Evolutionary conservation across 768 basidiomycete species (phyloP), one percentile per base, ranked within the genome.

Genomic region (Nidula microcarpa): DNA sequence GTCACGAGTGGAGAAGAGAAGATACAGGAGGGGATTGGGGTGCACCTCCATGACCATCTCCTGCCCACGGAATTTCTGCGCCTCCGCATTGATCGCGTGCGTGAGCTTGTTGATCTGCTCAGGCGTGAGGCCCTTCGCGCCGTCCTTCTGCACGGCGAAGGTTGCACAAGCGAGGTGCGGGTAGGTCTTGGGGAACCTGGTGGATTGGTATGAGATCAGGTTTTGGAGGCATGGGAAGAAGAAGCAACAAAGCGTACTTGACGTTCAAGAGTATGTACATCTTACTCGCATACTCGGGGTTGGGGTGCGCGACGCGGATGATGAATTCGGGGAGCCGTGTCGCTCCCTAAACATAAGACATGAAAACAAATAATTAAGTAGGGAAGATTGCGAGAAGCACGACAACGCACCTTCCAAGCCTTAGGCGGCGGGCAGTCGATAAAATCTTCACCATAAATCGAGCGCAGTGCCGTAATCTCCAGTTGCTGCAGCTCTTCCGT

Each of bases 391-490:
- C 23, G 23, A 11, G 47, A 34, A 50, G 32, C 44, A n/a, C 14
- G 2, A 35, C 46, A 7, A 66, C 70, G 9, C 37, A 89, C 90
- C 79, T 91, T 92, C 91, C 91, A 94, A 49, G 81, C 91, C 62
- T 82, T 90, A 33, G 87, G 86, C 13, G 89, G 84, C 17, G 85
- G 86, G 51, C 78, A 79, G 61, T 87, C 80, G 23, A 84, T 76
- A 62, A 90, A 92, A 62, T 92, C 85, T 56, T 87, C 80, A 59
- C 77, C 86, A 71, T 88, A 93, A 55, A 93, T 94, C 55, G 89
- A 86, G 65, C 82, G 81, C 56, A 93, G 75, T 33, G 84, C 88
- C 47, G 85, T 87, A 56, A 93, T 87, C 76, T 94, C 91, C 59
- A 71, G 61, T 52, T 74, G 65, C 65, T 82, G 80, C 64, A 78